phyloP scores from a whole-genome alignment of 2,329 filamentous ascomycete genomes.

The Hortaea werneckii region DNA sequence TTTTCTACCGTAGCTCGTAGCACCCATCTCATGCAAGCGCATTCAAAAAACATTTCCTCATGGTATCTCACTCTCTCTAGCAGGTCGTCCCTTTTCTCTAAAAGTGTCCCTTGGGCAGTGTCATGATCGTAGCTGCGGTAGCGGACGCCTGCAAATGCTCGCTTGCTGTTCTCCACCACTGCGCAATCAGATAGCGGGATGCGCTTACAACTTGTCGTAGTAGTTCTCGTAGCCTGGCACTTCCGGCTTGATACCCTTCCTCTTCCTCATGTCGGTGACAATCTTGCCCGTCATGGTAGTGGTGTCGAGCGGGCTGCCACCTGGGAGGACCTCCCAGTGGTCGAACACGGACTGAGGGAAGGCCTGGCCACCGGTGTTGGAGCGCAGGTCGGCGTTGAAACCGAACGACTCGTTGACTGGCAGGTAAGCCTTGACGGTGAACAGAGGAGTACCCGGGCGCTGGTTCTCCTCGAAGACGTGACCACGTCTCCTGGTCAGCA shows the following conservation, averaged over 20 bases:
- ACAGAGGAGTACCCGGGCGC: constrained; percentile 94
- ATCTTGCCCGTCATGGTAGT: constrained; percentile 73
- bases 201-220: constrained; percentile 28
- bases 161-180: constrained; percentile 1
- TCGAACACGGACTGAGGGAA: constrained; percentile 99
- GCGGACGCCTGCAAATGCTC: constrained; percentile 4
- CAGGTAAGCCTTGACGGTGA: constrained; percentile 97
- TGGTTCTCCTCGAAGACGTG: constrained; percentile 99
- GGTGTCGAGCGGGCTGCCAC: constrained; percentile 80
- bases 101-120: not conserved
- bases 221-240: constrained; percentile 84
- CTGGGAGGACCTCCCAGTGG: constrained; percentile 93
- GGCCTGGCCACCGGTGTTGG: constrained; percentile 88
- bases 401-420: constrained; percentile 97
- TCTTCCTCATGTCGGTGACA: constrained; percentile 87
- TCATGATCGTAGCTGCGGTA: not conserved
- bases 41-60: not conserved
- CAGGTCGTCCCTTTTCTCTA: not conserved
- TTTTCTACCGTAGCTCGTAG: not conserved
- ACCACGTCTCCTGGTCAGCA: constrained; percentile 93
- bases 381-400: constrained; percentile 95
- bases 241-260: constrained; percentile 97
- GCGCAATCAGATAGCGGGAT: not conserved
- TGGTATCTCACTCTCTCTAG: not conserved
- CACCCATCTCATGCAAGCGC: constrained; percentile 1